phyloP scores from a whole-genome alignment of 1,139 yeast genomes.

The Blastobotrys niveus region DNA sequence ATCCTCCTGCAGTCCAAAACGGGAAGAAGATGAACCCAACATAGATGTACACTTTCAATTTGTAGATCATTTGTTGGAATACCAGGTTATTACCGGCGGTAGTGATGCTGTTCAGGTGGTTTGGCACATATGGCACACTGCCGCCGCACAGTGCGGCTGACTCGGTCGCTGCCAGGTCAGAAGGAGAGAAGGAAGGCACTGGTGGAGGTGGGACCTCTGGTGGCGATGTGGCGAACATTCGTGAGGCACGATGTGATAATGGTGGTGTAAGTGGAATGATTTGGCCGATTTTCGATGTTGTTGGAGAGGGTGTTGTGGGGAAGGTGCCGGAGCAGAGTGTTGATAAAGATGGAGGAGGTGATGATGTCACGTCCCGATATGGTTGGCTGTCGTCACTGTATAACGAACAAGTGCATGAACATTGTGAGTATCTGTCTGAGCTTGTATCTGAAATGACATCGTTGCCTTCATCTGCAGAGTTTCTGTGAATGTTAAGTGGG shows the following conservation, averaged over 20 bases:
- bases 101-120: conserved; percentile 1
- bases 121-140: neutral
- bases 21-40: conserved; percentile 17
- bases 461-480: no score
- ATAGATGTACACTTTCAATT: conserved; percentile 7
- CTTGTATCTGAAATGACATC: no score
- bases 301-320: neutral
- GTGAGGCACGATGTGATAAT: conserved; percentile 6
- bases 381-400: no score
- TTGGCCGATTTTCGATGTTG: conserved; percentile 1
- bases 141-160: no score
- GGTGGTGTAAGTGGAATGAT: conserved; percentile 9
- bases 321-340: no score
- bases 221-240: conserved; percentile 6
- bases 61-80: conserved; percentile 1
- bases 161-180: neutral
- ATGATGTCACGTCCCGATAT: no score
- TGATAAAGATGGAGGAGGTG: no score
- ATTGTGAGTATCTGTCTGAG: no score
- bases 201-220: conserved; percentile 2
- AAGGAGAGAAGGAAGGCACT: neutral
- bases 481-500: no score
- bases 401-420: no score
- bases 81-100: neutral
- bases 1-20: conserved; percentile 17